Percentiles rank a stretch among this genome's conserved stretches.
Conservation (phyloP, 257 asterid genomes). For the Anisodus tanguticus region DNA sequence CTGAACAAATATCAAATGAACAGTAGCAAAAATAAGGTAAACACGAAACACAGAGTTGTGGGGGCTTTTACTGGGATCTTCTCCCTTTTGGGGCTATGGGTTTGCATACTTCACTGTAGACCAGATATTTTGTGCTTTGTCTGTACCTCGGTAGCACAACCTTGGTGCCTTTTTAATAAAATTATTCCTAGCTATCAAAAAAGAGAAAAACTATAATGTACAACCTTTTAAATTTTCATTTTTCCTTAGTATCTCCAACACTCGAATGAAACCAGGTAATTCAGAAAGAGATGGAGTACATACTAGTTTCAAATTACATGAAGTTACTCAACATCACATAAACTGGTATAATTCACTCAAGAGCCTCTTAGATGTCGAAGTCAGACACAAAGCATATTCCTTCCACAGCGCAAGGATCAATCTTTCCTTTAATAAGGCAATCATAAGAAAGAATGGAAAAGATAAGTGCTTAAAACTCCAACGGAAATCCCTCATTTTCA, state of each 20-base stretch:
- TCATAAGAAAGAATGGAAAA: neutral
- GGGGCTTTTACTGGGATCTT: neutral
- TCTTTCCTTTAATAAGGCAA: neutral
- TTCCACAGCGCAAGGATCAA: neutral
- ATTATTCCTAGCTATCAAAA: neutral
- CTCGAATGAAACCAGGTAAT: neutral
- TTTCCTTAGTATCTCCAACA: neutral
- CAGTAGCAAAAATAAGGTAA: conserved; percentile 1
- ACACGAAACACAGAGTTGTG: conserved; percentile 15
- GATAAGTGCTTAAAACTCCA: neutral
- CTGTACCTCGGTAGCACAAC: neutral
- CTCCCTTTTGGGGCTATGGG: neutral
- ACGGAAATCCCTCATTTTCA: neutral
- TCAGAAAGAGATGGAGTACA: neutral
- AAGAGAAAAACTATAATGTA: neutral
- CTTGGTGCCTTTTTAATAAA: conserved; percentile 17
- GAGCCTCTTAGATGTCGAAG: neutral
- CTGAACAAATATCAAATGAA: neutral
- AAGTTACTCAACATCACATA: conserved; percentile 9
- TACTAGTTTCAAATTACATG: conserved; percentile 16
- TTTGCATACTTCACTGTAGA: conserved; percentile 15
- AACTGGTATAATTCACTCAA: neutral
- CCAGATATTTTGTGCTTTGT: neutral
- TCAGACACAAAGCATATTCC: neutral
- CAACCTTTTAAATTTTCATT: neutral